Conservation (phyloP, 2,329 filamentous ascomycete genomes). For the Clathrospora elynae region DNA sequence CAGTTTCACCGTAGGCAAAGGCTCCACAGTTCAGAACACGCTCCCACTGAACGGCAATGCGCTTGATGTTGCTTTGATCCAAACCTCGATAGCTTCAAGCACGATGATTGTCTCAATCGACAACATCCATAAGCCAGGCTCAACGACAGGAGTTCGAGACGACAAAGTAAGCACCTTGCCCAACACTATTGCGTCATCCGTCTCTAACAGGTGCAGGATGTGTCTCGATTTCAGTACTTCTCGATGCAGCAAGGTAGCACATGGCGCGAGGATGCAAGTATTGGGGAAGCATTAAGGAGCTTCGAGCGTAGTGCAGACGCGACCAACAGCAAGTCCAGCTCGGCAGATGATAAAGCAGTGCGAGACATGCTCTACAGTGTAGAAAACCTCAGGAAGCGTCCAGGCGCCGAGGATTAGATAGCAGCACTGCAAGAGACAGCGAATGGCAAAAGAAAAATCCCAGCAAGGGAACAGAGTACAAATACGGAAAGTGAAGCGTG, state of each 20-base stretch:
- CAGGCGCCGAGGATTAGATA: conserved; percentile 45
- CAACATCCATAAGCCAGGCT: conserved; percentile 57
- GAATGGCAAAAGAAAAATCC: background rate
- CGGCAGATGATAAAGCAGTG: conserved; percentile 46
- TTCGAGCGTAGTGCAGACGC: conserved; percentile 20
- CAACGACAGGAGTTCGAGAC: conserved; percentile 50
- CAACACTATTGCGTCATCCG: conserved; percentile 2
- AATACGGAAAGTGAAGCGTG: conserved; percentile 20
- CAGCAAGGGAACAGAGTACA: conserved; percentile 6
- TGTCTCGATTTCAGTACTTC: conserved; percentile 36
- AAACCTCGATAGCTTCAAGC: conserved; percentile 11
- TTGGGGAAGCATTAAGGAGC: conserved; percentile 23
- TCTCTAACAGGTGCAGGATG: conserved; percentile 24
- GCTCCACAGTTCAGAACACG: conserved; percentile 49
- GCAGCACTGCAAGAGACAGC: conserved; percentile 4
- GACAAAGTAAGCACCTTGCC: conserved; percentile 32
- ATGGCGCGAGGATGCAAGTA: conserved; percentile 30
- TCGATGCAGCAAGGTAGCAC: conserved; percentile 22
- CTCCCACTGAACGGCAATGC: conserved; percentile 68
- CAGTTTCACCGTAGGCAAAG: conserved; percentile 57
- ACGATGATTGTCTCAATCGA: conserved; percentile 59
- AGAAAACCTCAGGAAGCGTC: conserved; percentile 57
- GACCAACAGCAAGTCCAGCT: conserved; percentile 24
- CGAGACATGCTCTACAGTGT: conserved; percentile 55
- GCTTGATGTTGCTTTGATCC: conserved; percentile 58